phyloP scores from a whole-genome alignment of 495 filamentous ascomycete genomes.

The Penicillium paxilli region DNA sequence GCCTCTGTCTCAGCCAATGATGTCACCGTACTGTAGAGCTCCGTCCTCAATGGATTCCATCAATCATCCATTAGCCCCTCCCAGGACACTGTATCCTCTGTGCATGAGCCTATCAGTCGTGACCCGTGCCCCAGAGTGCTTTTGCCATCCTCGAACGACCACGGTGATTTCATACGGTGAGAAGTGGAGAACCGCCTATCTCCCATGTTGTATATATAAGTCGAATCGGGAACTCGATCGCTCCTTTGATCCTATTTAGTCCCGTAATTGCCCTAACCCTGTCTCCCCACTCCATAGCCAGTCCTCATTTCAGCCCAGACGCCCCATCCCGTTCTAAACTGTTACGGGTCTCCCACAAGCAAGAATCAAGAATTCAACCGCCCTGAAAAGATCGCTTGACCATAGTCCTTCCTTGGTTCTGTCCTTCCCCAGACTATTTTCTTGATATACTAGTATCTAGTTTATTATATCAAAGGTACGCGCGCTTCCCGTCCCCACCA shows the following conservation, averaged over 20 bases:
- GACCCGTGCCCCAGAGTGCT: not conserved
- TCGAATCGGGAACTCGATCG: not conserved
- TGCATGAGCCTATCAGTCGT: slow-evolving; percentile 18
- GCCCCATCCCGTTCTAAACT: not conserved
- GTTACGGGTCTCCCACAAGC: slow-evolving; percentile 1
- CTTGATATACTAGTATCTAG: not conserved
- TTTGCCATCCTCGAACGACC: slow-evolving; percentile 15
- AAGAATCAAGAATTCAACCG: not conserved
- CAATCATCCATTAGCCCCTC: not conserved
- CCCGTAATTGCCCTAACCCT: slow-evolving; percentile 18
- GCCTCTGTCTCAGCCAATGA: slow-evolving; percentile 25
- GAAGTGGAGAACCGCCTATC: not conserved
- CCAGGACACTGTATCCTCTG: slow-evolving; percentile 4
- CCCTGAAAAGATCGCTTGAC: not conserved
- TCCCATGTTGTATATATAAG: slow-evolving; percentile 17
- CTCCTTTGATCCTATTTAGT: not conserved
- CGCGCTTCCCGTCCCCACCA: not conserved
- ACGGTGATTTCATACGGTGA: slow-evolving; percentile 18
- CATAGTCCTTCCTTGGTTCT: slow-evolving; percentile 10
- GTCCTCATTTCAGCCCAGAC: slow-evolving; percentile 3
- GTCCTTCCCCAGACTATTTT: not conserved
- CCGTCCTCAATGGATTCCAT: slow-evolving; percentile 5
- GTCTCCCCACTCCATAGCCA: slow-evolving; percentile 11
- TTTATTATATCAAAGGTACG: slow-evolving; percentile 10
- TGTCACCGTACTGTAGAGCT: slow-evolving; percentile 22